phyloP scores from a whole-genome alignment of 495 filamentous ascomycete species.

The Podospora pseudocomata region DNA sequence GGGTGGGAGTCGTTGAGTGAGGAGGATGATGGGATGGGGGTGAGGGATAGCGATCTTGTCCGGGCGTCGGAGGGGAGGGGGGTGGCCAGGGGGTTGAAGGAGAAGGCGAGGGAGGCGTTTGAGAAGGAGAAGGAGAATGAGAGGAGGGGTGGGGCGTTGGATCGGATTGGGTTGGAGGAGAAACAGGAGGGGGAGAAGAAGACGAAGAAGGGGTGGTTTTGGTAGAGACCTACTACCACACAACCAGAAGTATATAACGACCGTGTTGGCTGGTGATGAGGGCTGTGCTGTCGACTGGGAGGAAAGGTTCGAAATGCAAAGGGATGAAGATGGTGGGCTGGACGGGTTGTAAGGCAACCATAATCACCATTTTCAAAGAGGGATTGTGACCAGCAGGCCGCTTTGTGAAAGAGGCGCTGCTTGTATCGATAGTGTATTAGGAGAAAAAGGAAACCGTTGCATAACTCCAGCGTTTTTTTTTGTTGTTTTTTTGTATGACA shows the following conservation, averaged over 20 bases:
- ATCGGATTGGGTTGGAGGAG: slow-evolving; percentile 39
- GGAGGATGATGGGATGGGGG: slow-evolving; percentile 35
- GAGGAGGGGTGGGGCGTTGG: slow-evolving; percentile 45
- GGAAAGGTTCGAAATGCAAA: not conserved
- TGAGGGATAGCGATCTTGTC: slow-evolving; percentile 38
- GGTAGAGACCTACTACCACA: not conserved
- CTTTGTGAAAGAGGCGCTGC: not conserved
- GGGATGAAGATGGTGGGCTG: not conserved
- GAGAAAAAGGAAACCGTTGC: not conserved
- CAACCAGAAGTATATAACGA: not conserved
- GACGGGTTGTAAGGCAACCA: not conserved
- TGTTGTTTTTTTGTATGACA: not conserved
- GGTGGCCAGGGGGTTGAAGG: slow-evolving; percentile 15
- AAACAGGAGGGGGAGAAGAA: not conserved
- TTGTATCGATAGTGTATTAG: not conserved
- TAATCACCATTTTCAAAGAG: not conserved
- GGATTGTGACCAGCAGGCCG: not conserved
- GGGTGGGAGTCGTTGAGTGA: slow-evolving; percentile 37
- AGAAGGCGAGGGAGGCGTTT: slow-evolving; percentile 46
- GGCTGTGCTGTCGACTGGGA: not conserved
- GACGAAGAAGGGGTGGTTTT: slow-evolving; percentile 14
- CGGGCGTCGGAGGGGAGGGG: slow-evolving; percentile 37
- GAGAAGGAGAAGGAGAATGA: slow-evolving; percentile 49
- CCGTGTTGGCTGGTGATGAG: not conserved
- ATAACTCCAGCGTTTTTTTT: not conserved